A percentile compares a stretch with the other conserved stretches of the same genome.
These are phyloP conservation scores for Emericellopsis terricola DNA, from an alignment of 495 filamentous ascomycete species.

Conservation along the genomic window DNA sequence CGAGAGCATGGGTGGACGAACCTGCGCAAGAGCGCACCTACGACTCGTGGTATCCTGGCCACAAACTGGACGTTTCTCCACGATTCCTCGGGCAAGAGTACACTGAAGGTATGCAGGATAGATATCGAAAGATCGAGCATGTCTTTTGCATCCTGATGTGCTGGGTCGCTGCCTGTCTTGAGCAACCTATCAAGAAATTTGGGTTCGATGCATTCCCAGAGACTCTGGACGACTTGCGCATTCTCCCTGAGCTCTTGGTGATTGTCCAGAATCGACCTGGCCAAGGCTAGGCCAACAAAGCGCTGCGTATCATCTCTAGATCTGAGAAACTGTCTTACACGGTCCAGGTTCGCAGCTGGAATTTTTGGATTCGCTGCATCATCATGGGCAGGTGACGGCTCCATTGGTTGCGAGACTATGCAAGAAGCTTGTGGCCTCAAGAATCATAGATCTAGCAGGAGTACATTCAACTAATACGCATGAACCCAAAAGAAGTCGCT, in stretches of 20 bases:
- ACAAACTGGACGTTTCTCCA: slow-evolving; percentile 23
- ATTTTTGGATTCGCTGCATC: no score
- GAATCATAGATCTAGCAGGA: no score
- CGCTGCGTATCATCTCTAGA: slow-evolving; percentile 43
- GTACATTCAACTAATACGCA: no score
- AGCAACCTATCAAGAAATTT: slow-evolving; percentile 43
- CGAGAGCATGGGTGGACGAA: no score
- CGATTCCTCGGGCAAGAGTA: slow-evolving; percentile 26
- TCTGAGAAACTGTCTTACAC: slow-evolving; percentile 28
- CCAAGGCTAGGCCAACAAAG: slow-evolving; percentile 46
- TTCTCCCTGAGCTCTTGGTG: slow-evolving; percentile 22
- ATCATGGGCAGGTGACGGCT: no score
- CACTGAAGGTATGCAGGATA: slow-evolving; percentile 38
- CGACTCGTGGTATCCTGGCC: slow-evolving; percentile 28
- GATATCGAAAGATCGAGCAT: slow-evolving; percentile 44
- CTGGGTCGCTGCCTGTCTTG: slow-evolving; percentile 20
- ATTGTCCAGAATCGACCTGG: slow-evolving; percentile 42
- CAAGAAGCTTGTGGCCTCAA: no score
- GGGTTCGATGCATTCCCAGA: slow-evolving; percentile 38
- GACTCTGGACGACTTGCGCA: slow-evolving; percentile 10
- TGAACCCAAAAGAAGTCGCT: no score
- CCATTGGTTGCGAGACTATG: no score
- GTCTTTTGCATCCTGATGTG: slow-evolving; percentile 22
- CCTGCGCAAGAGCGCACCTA: slow-evolving; percentile 32
- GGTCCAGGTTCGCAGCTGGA: slow-evolving; percentile 4